Conservation (phyloP, 768 basidiomycete species). For the Auricularia sp. region DNA sequence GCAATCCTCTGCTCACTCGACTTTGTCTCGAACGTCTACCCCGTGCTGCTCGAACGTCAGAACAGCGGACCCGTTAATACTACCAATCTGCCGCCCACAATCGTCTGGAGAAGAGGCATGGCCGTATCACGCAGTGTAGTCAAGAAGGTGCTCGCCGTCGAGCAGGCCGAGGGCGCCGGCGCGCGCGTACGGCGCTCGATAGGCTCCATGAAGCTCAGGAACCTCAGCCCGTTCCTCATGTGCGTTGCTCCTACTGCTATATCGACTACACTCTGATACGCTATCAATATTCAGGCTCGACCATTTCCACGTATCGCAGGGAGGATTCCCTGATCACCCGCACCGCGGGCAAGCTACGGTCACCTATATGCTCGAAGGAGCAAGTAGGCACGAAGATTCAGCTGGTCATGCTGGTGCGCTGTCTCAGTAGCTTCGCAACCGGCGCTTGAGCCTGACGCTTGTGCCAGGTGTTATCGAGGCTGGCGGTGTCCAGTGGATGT, state of each 20-base stretch:
- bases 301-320: constrained; percentile 62
- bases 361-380: constrained; percentile 23
- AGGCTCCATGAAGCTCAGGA: constrained; percentile 60
- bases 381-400: constrained; percentile 84
- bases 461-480: constrained; percentile 37
- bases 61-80: background rate
- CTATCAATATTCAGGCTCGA: constrained; percentile 31
- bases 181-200: constrained; percentile 68
- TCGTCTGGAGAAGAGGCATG: constrained; percentile 4
- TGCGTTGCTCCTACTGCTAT: constrained; percentile 9
- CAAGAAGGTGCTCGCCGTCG: constrained; percentile 68
- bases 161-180: constrained; percentile 46
- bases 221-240: constrained; percentile 87
- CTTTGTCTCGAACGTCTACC: background rate
- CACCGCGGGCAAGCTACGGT: constrained; percentile 84
- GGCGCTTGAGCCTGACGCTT: background rate
- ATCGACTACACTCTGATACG: no score
- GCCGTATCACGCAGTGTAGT: constrained; percentile 55
- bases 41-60: background rate
- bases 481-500: constrained; percentile 96
- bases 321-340: constrained; percentile 88
- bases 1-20: background rate
- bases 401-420: constrained; percentile 60
- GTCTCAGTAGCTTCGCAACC: background rate
- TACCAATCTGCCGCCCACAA: background rate